Percentiles rank a stretch among this genome's conserved stretches.
Evolutionary conservation across 495 filamentous ascomycete species (phyloP).

Genomic region (Penicillium lagena): DNA sequence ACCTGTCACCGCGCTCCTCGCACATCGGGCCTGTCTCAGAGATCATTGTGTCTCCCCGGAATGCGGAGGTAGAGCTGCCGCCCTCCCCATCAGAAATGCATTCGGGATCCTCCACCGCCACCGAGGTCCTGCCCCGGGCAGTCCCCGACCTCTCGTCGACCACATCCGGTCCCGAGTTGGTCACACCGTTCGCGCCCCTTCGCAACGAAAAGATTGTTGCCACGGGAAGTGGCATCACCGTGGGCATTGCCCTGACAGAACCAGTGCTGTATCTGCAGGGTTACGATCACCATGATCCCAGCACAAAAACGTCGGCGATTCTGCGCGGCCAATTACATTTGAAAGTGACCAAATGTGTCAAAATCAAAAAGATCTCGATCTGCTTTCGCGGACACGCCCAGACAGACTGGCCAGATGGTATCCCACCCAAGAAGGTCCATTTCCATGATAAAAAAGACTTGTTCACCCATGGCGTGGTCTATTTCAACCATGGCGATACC

Average conservation of each 20-base stretch:
- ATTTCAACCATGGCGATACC: slow-evolving; percentile 46
- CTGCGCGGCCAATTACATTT: slow-evolving; percentile 79
- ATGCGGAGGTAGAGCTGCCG: slow-evolving; percentile 21
- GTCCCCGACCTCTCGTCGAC: slow-evolving; percentile 12
- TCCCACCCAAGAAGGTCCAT: slow-evolving; percentile 81
- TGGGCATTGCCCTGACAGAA: slow-evolving; percentile 75
- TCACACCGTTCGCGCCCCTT: slow-evolving; percentile 28
- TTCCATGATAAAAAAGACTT: slow-evolving; percentile 69
- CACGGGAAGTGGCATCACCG: slow-evolving; percentile 63
- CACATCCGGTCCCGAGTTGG: slow-evolving; percentile 18
- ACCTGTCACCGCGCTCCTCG: slow-evolving; percentile 13
- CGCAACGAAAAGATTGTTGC: slow-evolving; percentile 63
- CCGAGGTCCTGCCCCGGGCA: slow-evolving; percentile 19
- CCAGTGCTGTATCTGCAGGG: slow-evolving; percentile 86
- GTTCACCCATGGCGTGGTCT: slow-evolving; percentile 39
- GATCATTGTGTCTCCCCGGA: slow-evolving; percentile 29
- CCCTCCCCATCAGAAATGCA: slow-evolving; percentile 18
- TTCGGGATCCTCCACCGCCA: slow-evolving; percentile 29
- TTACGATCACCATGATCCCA: slow-evolving; percentile 74
- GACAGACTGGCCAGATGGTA: slow-evolving; percentile 98
- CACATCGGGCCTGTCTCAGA: slow-evolving; percentile 35
- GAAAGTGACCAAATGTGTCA: slow-evolving; percentile 79
- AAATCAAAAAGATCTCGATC: slow-evolving; percentile 89
- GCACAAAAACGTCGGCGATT: slow-evolving; percentile 69
- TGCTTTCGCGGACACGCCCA: slow-evolving; percentile 79